Evolutionary conservation across 2,329 filamentous ascomycete genomes (phyloP), one percentile per base, ranked within the genome.

Genomic region (Neoascochyta sp.): DNA sequence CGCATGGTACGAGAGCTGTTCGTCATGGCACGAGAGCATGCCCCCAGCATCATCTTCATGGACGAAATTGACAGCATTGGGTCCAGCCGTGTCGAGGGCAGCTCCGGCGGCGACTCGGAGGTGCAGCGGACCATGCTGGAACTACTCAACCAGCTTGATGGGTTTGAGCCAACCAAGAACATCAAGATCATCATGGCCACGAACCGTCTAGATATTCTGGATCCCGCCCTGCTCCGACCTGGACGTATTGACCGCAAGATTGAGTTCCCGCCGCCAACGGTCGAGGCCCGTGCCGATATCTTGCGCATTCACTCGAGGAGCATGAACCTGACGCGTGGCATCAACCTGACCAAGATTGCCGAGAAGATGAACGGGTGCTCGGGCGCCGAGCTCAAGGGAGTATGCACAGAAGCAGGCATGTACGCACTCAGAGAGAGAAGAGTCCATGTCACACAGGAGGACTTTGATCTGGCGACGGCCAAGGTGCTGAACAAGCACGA

Each of bases 181-280:
- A 98, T 98, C 80, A 98, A 98, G 69, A 87, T 98, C 64, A 94
- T 98, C 70, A 98, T 98, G 90, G 92, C 92, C 32, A 98, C 92
- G 27, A 98, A 98, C 68, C 86, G 92, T 62, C 78, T 98, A 44
- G 92, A 98, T 56, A 96, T 98, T 45, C 78, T 98, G 25, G 92
- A 98, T 63, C 92, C 92, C 2, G 92, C 92, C 2, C 76, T 98
- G 24, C 75, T 98, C 48, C 83, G 92, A 52, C 92, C 92, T n/a
- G 92, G 92, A 29, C 86, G 92, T 56, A 96, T 98, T 65, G 92
- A 98, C 73, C 78, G 92, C 56, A 96, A 96, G 75, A 96, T 96
- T 60, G 92, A 98, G 67, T 98, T 98, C 69, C 92, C 92, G 8
- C 92, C 92, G 34, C 92, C 92, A 57, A 94, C 86, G 36, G 85